Percentiles rank a stretch among this genome's conserved stretches.
Evolutionary conservation across 2,329 filamentous ascomycete species (phyloP).

Genomic region (Colletotrichum lini): DNA sequence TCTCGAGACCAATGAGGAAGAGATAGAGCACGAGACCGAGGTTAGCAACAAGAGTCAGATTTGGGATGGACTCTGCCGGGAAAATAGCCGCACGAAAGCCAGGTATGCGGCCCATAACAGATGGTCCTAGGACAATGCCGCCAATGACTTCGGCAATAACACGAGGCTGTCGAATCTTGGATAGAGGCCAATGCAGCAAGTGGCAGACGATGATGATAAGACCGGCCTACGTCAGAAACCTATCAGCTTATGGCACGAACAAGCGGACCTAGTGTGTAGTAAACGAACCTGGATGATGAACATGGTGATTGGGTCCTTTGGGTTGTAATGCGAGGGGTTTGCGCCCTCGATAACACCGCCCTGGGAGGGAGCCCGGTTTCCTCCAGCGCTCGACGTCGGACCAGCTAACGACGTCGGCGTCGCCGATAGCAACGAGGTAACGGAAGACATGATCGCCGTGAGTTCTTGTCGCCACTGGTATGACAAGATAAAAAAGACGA

Average conservation of each 20-base stretch:
- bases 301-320: constrained; percentile 79
- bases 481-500: background rate
- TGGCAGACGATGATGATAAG: constrained; percentile 66
- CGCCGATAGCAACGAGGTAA: constrained; percentile 24
- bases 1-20: constrained; percentile 90
- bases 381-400: constrained; percentile 46
- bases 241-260: background rate
- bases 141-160: constrained; percentile 89
- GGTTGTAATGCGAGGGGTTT: constrained; percentile 77
- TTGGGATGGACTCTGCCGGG: constrained; percentile 80
- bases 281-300: constrained; percentile 79
- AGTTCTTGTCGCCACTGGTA: background rate
- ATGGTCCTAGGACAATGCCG: constrained; percentile 88
- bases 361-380: constrained; percentile 55
- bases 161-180: constrained; percentile 82
- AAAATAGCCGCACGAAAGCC: constrained; percentile 85
- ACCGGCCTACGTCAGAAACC: constrained; percentile 47
- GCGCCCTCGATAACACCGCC: constrained; percentile 79
- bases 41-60: constrained; percentile 84
- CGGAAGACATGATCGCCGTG: constrained; percentile 28
- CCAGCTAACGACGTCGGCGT: constrained; percentile 48
- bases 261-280: background rate
- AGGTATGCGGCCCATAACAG: constrained; percentile 88
- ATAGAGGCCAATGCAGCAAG: constrained; percentile 79
- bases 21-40: constrained; percentile 87